Percentiles rank a stretch among this genome's conserved stretches.
phyloP scores from a whole-genome alignment of 805 yeast species.

The Candida qinlingensis region DNA sequence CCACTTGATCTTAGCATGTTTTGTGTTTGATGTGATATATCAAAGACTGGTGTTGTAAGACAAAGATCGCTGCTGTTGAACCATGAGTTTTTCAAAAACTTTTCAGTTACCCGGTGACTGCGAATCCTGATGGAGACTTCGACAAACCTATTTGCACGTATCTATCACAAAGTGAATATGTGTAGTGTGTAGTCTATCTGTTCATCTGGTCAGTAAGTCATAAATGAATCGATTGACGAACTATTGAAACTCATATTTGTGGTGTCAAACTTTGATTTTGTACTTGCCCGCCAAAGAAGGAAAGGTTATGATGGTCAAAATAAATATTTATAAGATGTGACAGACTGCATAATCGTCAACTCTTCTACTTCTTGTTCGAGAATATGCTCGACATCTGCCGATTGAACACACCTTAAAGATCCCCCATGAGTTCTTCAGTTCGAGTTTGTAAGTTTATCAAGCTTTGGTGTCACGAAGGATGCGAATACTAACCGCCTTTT shows the following conservation, averaged over 20 bases:
- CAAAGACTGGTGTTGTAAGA: not conserved
- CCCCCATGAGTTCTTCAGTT: conserved; percentile 7
- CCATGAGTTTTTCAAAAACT: not conserved
- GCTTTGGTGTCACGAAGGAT: not conserved
- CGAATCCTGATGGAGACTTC: not conserved
- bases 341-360: too few relatives aligned
- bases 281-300: not conserved
- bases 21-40: not conserved
- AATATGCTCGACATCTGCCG: too few relatives aligned
- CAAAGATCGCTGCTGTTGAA: not conserved
- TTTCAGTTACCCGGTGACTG: not conserved
- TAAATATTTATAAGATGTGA: too few relatives aligned
- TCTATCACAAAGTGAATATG: not conserved
- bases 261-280: too few relatives aligned
- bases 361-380: too few relatives aligned
- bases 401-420: too few relatives aligned
- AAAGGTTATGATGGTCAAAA: not conserved
- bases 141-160: not conserved
- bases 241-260: too few relatives aligned
- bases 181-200: not conserved
- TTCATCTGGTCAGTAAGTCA: not conserved
- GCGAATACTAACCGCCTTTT: not conserved
- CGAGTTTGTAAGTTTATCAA: conserved; percentile 8
- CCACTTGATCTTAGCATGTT: conserved; percentile 1
- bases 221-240: not conserved